Evolutionary conservation across 768 basidiomycete genomes (phyloP).

Genomic region (Termitomyces sp.): DNA sequence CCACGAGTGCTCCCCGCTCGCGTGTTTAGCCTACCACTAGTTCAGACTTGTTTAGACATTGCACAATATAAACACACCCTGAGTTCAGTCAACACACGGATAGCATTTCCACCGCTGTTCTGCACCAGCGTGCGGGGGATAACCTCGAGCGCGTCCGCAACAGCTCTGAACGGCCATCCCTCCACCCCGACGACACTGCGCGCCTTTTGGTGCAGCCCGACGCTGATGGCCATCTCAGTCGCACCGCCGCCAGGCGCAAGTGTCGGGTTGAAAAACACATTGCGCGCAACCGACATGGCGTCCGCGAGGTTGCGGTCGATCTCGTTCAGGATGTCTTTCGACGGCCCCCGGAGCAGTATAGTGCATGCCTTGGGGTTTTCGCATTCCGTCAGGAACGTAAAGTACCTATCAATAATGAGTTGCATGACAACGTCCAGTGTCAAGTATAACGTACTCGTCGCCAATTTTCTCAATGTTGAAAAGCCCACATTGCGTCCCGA

Average conservation of each 20-base stretch:
- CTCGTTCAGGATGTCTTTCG: slow-evolving; percentile 97
- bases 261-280: slow-evolving; percentile 91
- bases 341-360: slow-evolving; percentile 94
- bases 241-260: slow-evolving; percentile 97
- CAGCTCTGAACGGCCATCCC: slow-evolving; percentile 86
- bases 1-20: slow-evolving; percentile 84
- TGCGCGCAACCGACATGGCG: slow-evolving; percentile 95
- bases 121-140: slow-evolving; percentile 94
- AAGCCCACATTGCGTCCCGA: slow-evolving; percentile 92
- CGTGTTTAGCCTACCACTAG: slow-evolving; percentile 81
- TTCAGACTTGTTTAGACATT: not conserved
- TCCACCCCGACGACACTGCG: slow-evolving; percentile 82
- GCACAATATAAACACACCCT: slow-evolving; percentile 52
- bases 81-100: slow-evolving; percentile 87
- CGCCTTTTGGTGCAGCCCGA: slow-evolving; percentile 78
- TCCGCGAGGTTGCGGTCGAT: slow-evolving; percentile 97
- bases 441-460: slow-evolving; percentile 67
- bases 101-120: slow-evolving; percentile 93
- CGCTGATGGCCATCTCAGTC: slow-evolving; percentile 96
- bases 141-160: slow-evolving; percentile 95
- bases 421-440: not conserved
- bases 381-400: slow-evolving; percentile 95
- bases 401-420: slow-evolving; percentile 50
- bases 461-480: slow-evolving; percentile 97
- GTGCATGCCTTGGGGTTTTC: slow-evolving; percentile 92